Base-by-base conservation (phyloP, 371 early-diverging fungal species). In the Fennellomyces sp. region DNA sequence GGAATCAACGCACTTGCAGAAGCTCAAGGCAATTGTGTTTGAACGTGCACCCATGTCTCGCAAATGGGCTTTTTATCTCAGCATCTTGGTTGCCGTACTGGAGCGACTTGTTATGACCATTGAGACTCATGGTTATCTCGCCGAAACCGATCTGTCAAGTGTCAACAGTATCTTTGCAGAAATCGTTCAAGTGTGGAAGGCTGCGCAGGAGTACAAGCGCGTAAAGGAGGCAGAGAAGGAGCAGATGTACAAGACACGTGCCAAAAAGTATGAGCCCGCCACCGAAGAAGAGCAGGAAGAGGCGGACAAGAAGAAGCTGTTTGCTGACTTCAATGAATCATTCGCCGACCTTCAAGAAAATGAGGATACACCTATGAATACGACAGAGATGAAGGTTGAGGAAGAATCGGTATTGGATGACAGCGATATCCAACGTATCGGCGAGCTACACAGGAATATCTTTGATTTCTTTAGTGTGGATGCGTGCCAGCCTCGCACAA, bases 231-330 rank as follows among this genome's bases (percentile, higher is more conserved):
- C 80, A 5, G 94, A 94, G 67, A 83, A 89, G 50, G 88, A 91
- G 42, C 79, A 79, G 11, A 73, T 94, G 48, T 95, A 87, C 80
- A 90, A 88, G 67, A 84, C 83, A 53, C 88, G 89, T 38, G 82
- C 83, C 36, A 83, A 80, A 60, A 83, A 79, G 38, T 82, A 90
- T 42, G 81, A 86, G 23, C 78, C 88, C 49, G 62, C 76, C 23
- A 85, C 86, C 15, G 91, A 90, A 26, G 93, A 92, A 56, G 90
- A 89, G 35, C 73, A 83, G 1, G 90, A 91, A 26, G 91, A 90
- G 58, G 73, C 70, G 41, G 87, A 92, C 51, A 73, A 91, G 55
- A 76, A 73, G 48, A 86, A 88, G 57, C 76, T 87, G 39, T 95
- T 95, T 82, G 93, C 93, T 2, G 90, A 91, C 60, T 91, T 85